Base-by-base conservation (phyloP, 2,329 filamentous ascomycete species). In the Cordyceps javanica region DNA sequence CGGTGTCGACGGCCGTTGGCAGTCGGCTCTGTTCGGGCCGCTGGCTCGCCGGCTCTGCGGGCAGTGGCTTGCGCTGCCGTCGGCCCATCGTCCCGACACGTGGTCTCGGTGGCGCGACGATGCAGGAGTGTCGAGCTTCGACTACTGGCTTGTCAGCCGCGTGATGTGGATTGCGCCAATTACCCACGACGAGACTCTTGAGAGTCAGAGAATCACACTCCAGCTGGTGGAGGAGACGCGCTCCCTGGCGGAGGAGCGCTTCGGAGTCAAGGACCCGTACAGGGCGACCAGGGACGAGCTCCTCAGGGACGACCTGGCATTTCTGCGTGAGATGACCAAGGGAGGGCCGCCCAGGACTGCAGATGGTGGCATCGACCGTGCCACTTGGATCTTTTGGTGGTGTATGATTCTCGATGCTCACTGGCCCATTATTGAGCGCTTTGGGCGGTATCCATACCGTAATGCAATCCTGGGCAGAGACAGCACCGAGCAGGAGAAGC, bases 51-150 rank as follows among this genome's bases (percentile, higher is more conserved):
- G 39, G 11, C 51, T 54, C 16, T 6, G 8, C n/a, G 26, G 16
- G 6, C 16, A 44, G n/a, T 54, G 51, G 51, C 26, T 42, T 5
- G 51, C 51, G 16, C 39, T 54, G n/a, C 39, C 51, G 4, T 25
- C n/a, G 2, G 26, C 21, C 4, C 51, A 44, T 25, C 51, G 51
- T 9, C 51, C 51, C n/a, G 51, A 32, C 16, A 23, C 51, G 5
- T 54, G 51, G 51, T n/a, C 26, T 32, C 51, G 51, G 14, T 54
- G 51, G 38, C 51, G 38, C n/a, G 51, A 54, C 51, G 51, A 54
- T 10, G 39, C 30, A 10, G 51, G 51, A 1, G 51, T 52, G 14
- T n/a, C 38, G 19, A 42, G 36, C n/a, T 54, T 44, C 28, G 51
- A 54, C 28, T 54, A 54, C 38, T 54, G 51, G 51, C 25, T 54